Base-by-base conservation (phyloP, 805 yeast species). In the Kodamaea hsintzibuensis region DNA sequence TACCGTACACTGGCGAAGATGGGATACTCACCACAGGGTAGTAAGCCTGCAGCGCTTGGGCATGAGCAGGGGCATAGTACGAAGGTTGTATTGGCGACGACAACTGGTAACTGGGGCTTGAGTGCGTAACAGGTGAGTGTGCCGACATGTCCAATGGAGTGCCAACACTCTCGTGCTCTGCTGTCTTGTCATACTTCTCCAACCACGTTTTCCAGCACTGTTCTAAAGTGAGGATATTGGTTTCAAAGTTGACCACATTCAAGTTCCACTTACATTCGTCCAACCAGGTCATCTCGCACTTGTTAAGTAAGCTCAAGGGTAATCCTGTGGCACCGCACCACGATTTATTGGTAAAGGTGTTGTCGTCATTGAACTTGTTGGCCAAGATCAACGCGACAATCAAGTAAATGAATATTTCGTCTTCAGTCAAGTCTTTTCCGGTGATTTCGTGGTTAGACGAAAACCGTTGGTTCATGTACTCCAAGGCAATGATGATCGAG, bases 281-380 rank as follows among this genome's bases (percentile, higher is more conserved):
- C 55, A 90, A 77, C 93, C 96, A 93, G 45, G 73, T 76, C 51
- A 81, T 81, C 74, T 93, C 99, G 56, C 83, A 73, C 14, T 67
- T 63, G 63, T 92, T 91, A 57, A 93, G 78, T 37, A 79, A 70
- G 1, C 65, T 64, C 47, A 89, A 77, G 6, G 82, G 71, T 57
- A 93, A 79, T 16, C 96, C 96, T 4, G 97, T 89, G n/a, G 98
- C 98, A 57, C 91, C 91, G 42, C 91, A 82, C 99, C 99, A 93
- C 7, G 97, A 90, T 64, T 85, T 86, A 73, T 93, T 93, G 56
- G 96, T 91, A 67, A 93, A 93, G 27, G 98, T 93, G 73, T 93
- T 91, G 74, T 93, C 99, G 72, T 93, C 98, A 67, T 92, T 91
- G 69, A 91, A 90, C 73, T 93, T 93, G 76, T 93, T 93, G 47